Conservation (phyloP, 176 grass and related monocot species). For the Phragmites australis region DNA sequence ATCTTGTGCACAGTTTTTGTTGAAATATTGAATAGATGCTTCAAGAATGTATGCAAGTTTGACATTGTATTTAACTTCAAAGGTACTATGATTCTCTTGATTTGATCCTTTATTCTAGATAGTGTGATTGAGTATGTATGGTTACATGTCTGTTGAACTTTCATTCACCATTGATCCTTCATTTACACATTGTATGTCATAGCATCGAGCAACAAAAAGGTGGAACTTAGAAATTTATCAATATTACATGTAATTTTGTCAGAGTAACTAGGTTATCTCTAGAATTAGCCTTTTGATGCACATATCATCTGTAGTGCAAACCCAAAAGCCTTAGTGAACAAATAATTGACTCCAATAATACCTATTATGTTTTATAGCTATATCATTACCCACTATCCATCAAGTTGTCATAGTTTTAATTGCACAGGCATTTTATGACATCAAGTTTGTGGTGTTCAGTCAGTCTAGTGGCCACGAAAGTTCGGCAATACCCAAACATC, state of each 20-base stretch:
- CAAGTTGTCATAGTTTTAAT: background rate
- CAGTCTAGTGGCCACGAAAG: background rate
- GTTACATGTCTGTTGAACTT: background rate
- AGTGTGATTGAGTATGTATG: background rate
- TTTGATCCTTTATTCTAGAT: conserved; percentile 25
- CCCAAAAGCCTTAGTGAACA: background rate
- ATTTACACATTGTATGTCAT: background rate
- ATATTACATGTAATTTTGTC: background rate
- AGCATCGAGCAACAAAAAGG: background rate
- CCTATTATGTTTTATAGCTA: conserved; percentile 1
- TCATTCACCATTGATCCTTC: background rate
- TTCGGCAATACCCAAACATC: background rate
- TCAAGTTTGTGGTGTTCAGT: conserved; percentile 21
- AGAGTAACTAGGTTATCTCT: background rate
- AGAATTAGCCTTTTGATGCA: background rate
- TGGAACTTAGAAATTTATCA: background rate
- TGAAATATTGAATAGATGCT: conserved; percentile 90
- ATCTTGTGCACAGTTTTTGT: conserved; percentile 76
- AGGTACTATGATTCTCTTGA: conserved; percentile 53
- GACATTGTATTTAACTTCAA: conserved; percentile 98
- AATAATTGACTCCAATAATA: background rate
- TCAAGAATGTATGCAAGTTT: conserved; percentile 98
- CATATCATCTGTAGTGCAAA: background rate
- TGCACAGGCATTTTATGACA: background rate
- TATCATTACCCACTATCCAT: background rate